Base-by-base conservation (phyloP, 2,329 filamentous ascomycete species). In the Botrytis cinerea region DNA sequence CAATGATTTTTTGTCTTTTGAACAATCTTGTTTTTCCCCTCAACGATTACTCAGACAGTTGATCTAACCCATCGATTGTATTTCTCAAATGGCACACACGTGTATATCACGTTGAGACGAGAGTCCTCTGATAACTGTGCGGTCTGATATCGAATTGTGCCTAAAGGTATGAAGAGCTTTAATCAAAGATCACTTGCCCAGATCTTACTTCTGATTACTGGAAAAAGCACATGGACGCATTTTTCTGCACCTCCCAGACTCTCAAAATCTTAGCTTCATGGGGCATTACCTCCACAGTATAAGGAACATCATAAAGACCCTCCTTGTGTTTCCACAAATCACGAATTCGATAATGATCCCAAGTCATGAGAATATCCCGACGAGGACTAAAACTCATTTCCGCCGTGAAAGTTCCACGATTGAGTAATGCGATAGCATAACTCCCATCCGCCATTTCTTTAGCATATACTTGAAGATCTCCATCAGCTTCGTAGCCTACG, bases 241-340 rank as follows among this genome's bases (percentile, higher is more conserved):
- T 71, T 18, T 62, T 67, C 22, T 73, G 48, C 14, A 73, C 57
- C 51, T 60, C 57, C 72, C 71, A 77, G 18, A 78, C 14, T 22
- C 77, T 48, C 51, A 78, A 72, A 35, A 76, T 66, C 59, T 76
- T 76, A 16, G 76, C 77, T 46, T 78, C 76, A 54, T 77, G 75
- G 3, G 75, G 72, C 70, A 76, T 75, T 14, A 77, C 77, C 35
- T 78, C 76, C 22, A 75, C 67, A 8, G 71, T 74, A 51, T 76
- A 78, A 3, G 77, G 74, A 61, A 77, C 64, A 75, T 77, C 76
- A 63, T 76, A 77, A 32, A 73, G 57, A 5, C 76, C 76, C 18
- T 77, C 75, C 51, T 76, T 74, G 25, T 78, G 75, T 59, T 76
- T 77, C 76, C 77, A 78, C 10, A 77, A 45, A 73, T 78, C 77